Evolutionary conservation across 805 yeast species (phyloP).

Genomic region (Myxozyma kluyveri): DNA sequence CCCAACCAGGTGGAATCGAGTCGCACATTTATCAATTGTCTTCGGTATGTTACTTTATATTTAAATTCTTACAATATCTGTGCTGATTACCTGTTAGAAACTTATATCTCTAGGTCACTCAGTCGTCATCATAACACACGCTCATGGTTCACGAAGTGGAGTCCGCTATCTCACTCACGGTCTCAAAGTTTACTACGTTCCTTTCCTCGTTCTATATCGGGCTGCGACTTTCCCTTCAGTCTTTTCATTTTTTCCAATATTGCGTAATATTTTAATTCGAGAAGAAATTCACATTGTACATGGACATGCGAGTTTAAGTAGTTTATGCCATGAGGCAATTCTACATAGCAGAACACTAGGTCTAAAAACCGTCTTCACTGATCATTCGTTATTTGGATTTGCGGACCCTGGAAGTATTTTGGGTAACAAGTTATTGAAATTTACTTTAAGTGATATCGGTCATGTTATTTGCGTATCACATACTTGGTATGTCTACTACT

Average conservation of each 20-base stretch:
- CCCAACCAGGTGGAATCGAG: conserved; percentile 98
- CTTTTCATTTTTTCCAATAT: conserved; percentile 78
- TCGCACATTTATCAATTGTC: conserved; percentile 90
- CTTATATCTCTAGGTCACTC: conserved; percentile 32
- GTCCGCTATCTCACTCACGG: conserved; percentile 84
- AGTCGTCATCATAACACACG: conserved; percentile 73
- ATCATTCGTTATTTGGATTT: conserved; percentile 93
- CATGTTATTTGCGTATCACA: conserved; percentile 96
- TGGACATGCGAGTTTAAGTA: conserved; percentile 89
- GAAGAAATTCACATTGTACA: conserved; percentile 88
- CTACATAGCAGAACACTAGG: conserved; percentile 95
- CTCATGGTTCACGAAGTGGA: conserved; percentile 79
- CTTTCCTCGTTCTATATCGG: conserved; percentile 74
- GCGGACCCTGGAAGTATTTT: conserved; percentile 77
- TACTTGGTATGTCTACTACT: conserved; percentile 46
- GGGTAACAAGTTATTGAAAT: conserved; percentile 82
- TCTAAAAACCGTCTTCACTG: conserved; percentile 84
- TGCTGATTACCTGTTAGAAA: conserved; percentile 25
- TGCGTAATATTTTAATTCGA: conserved; percentile 79
- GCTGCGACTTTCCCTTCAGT: conserved; percentile 87
- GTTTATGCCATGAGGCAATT: conserved; percentile 84
- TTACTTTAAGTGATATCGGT: conserved; percentile 80
- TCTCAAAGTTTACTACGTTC: conserved; percentile 86
- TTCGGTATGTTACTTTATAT: conserved; percentile 36
- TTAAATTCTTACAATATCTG: background rate